Evolutionary conservation across 306 rosid species (phyloP).

Genomic region (Heteromeles arbutifolia): DNA sequence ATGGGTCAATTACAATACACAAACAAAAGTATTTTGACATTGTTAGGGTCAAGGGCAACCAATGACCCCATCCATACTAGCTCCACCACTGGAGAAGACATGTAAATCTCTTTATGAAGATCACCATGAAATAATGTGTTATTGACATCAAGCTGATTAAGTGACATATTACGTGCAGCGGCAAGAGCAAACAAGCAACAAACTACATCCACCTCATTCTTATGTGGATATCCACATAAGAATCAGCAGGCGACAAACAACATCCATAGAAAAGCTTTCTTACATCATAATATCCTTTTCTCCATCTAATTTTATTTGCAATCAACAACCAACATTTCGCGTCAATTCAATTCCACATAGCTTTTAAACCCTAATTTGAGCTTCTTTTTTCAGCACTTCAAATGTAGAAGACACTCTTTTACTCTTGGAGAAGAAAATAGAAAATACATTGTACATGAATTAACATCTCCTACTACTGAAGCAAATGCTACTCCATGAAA

Average conservation of each 20-base stretch:
- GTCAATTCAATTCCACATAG: not conserved
- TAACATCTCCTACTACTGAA: slow-evolving; percentile 13
- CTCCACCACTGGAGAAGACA: no score
- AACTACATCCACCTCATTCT: not conserved
- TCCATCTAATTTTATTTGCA: not conserved
- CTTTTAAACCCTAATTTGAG: not conserved
- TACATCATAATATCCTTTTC: not conserved
- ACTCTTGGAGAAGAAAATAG: slow-evolving; percentile 2
- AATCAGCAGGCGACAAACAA: not conserved
- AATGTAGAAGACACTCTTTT: not conserved
- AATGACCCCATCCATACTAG: no score
- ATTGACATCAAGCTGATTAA: not conserved
- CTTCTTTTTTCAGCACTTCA: not conserved
- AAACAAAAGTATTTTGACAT: no score
- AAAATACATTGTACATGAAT: slow-evolving; percentile 1
- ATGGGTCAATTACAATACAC: no score
- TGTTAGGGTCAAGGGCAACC: no score
- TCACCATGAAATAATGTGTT: no score
- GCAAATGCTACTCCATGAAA: slow-evolving; percentile 9
- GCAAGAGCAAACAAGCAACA: not conserved
- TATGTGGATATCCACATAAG: not conserved
- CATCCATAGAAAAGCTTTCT: not conserved
- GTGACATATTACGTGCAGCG: not conserved
- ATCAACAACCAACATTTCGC: not conserved
- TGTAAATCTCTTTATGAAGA: no score